Evolutionary conservation across 495 filamentous ascomycete genomes (phyloP), one percentile per base, ranked within the genome.

Genomic region (Tuber brumale): DNA sequence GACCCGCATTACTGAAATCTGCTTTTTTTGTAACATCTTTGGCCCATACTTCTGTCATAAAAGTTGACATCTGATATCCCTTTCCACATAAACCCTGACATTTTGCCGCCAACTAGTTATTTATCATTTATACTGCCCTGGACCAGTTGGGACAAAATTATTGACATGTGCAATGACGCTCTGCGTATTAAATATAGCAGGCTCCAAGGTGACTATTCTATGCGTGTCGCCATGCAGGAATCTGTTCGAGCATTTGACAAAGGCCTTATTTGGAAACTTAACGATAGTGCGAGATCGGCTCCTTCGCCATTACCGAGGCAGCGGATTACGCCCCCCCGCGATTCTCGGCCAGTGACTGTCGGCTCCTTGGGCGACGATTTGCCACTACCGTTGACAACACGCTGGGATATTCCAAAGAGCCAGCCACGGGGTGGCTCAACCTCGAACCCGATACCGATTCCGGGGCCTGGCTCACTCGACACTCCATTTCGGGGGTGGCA

Each of bases 241-340:
- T 79, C 79, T 35, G 76, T 76, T 73, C 77, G 77, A 48, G 75
- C 71, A 70, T 82, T 82, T 76, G 81, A 82, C 72, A 69, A 70
- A 23, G 75, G 77, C 23, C 75, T 82, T 70, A 70, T 82, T 72
- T 73, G 71, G 61, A 82, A 82, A 61, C 81, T 82, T 73, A 82
- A 82, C 72, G 74, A 77, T 14, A 74, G 80, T 21, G 74, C 80
- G 61, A 80, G 77, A 66, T 82, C 80, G 23, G 80, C 81, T 19
- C 80, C 80, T 51, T 81, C 80, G 69, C 46, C 71, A 44, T 73
- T 74, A 66, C 72, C 75, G 42, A 74, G 80, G 72, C 75, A 75
- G 44, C 73, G 71, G n/a, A 72, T 82, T 70, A 23, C 69, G 35
- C 46, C 74, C 41, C 73, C 70, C 44, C 78, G 72, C 76, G 80